Percentiles rank a stretch among this genome's conserved stretches.
phyloP scores from a whole-genome alignment of 1,139 yeast genomes.

The Suhomyces choctaworum region DNA sequence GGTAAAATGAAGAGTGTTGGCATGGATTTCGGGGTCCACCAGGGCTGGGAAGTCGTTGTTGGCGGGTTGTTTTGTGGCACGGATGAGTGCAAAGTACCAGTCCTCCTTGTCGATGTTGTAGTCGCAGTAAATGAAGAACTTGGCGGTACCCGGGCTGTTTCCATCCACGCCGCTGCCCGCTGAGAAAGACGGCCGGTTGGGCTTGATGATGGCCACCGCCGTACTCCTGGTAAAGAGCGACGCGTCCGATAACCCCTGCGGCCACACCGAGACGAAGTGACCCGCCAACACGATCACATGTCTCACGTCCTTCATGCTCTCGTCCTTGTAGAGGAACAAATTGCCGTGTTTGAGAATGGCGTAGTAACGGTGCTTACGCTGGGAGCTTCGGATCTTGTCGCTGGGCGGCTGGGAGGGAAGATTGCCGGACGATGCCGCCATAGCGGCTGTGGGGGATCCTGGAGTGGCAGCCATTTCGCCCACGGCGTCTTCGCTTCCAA shows the following conservation, averaged over 20 bases:
- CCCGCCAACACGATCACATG: constrained; percentile 79
- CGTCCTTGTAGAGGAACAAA: constrained; percentile 74
- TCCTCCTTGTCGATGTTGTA: constrained; percentile 83
- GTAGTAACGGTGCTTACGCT: constrained; percentile 61
- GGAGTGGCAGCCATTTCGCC: neutral
- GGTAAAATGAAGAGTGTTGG: constrained; percentile 70
- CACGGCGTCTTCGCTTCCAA: constrained; percentile 7
- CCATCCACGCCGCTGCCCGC: neutral
- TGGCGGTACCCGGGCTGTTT: constrained; percentile 17
- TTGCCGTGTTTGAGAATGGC: constrained; percentile 83
- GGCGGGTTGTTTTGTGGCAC: constrained; percentile 64
- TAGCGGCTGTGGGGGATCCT: constrained; percentile 1
- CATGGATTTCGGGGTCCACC: constrained; percentile 47
- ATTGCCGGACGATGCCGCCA: constrained; percentile 3
- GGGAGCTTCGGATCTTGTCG: constrained; percentile 20
- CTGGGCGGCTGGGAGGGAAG: constrained; percentile 9
- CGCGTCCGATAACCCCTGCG: constrained; percentile 67
- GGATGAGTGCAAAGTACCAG: constrained; percentile 82
- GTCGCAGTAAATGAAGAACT: constrained; percentile 74
- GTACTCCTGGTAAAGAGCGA: constrained; percentile 77
- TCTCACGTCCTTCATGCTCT: constrained; percentile 62
- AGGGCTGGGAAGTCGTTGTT: constrained; percentile 12
- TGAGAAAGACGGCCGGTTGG: neutral
- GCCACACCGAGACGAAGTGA: constrained; percentile 83
- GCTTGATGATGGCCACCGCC: constrained; percentile 64